Evolutionary conservation across 1,284 basidiomycete species (phyloP).

Genomic region (Pascua guehoae): DNA sequence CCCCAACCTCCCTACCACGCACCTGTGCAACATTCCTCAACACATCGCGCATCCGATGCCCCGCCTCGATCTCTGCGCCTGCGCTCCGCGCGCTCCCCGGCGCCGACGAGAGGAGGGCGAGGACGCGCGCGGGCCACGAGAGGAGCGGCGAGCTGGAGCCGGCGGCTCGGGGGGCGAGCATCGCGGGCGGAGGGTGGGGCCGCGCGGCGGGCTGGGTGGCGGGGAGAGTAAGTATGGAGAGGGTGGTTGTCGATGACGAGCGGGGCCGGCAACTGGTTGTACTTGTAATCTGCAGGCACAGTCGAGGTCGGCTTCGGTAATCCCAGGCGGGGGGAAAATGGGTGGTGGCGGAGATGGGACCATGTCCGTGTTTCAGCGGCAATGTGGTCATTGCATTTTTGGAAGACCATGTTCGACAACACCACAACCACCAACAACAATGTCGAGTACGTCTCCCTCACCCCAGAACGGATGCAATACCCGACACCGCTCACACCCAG

Average conservation of each 20-base stretch:
- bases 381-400: background rate
- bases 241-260: background rate
- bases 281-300: too few species aligned
- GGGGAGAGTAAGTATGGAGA: background rate
- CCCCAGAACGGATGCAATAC: too few species aligned
- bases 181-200: background rate
- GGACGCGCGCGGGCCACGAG: slow-evolving; percentile 2
- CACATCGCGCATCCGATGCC: slow-evolving; percentile 32
- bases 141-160: too few species aligned
- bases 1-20: slow-evolving; percentile 6
- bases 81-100: slow-evolving; percentile 1
- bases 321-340: background rate
- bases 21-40: slow-evolving; percentile 50
- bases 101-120: slow-evolving; percentile 1
- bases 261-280: too few species aligned
- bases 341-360: background rate
- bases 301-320: background rate
- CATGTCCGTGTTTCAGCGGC: background rate
- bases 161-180: too few species aligned
- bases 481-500: background rate
- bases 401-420: background rate
- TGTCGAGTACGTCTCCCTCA: slow-evolving; percentile 12
- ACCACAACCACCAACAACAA: background rate
- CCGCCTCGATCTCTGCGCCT: background rate
- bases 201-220: background rate